phyloP scores from a whole-genome alignment of 176 grass and related monocot species.

The Rhynchospora breviuscula region DNA sequence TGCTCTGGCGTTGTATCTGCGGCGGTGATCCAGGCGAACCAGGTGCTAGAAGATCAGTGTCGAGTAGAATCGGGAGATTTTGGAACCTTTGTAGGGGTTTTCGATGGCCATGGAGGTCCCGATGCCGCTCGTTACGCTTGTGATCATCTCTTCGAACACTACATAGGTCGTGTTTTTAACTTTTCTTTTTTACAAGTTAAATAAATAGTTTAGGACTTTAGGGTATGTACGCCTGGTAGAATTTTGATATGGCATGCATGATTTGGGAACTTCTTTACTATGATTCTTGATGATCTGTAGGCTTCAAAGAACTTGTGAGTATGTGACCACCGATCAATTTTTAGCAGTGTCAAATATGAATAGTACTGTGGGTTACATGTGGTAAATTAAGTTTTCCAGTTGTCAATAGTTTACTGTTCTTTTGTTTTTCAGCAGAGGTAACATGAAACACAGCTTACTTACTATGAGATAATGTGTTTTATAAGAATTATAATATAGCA shows the following conservation, averaged over 20 bases:
- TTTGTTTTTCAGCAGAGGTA: not conserved
- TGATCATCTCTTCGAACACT: conserved; percentile 55
- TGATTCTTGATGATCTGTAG: not conserved
- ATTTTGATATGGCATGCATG: not conserved
- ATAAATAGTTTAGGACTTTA: not conserved
- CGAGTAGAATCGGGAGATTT: conserved; percentile 66
- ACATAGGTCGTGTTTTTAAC: conserved; percentile 42
- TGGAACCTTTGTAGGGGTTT: conserved; percentile 63
- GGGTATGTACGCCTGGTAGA: not conserved
- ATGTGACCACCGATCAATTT: not conserved
- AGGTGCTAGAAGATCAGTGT: conserved; percentile 91
- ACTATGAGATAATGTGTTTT: not conserved
- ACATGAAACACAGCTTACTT: not conserved
- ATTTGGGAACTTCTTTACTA: not conserved
- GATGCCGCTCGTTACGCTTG: conserved; percentile 76
- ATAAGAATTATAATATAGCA: not conserved
- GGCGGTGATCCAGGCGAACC: conserved; percentile 84
- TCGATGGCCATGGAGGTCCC: conserved; percentile 79
- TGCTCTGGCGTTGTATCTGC: conserved; percentile 60
- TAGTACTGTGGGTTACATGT: not conserved
- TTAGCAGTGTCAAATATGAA: not conserved
- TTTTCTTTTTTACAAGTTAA: not conserved
- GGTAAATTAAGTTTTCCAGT: not conserved
- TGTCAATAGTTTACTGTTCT: not conserved
- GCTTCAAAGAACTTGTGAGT: not conserved